Conservation (phyloP, 2,329 filamentous ascomycete species). For the Cylindrodendrum hubeiense region DNA sequence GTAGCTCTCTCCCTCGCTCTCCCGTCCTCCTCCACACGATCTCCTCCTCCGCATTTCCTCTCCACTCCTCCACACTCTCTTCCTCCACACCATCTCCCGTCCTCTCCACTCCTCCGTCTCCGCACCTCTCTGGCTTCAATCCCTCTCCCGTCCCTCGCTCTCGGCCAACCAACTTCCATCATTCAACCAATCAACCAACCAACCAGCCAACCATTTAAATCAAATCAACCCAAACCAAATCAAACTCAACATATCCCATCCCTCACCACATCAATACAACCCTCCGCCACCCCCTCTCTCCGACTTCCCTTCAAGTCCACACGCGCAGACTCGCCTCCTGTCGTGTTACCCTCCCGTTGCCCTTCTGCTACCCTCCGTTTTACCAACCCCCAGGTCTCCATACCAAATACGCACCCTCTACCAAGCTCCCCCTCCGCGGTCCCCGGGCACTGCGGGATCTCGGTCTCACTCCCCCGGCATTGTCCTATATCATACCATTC, state of each 20-base stretch:
- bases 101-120: not conserved
- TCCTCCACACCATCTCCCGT: not conserved
- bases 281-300: conserved; percentile 1
- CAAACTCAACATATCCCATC: too few relatives aligned
- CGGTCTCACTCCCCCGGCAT: conserved; percentile 12
- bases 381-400: conserved; percentile 5
- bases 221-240: not conserved
- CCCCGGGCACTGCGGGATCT: conserved; percentile 4
- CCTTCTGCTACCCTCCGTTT: not conserved
- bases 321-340: not conserved
- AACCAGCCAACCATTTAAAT: not conserved
- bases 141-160: not conserved
- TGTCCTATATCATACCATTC: conserved; percentile 4
- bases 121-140: not conserved
- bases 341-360: conserved; percentile 11
- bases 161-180: not conserved
- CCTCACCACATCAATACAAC: conserved; percentile 3
- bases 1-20: too few relatives aligned
- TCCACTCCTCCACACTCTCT: not conserved
- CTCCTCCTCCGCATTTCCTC: conserved; percentile 1
- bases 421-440: not conserved
- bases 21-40: too few relatives aligned
- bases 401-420: conserved; percentile 4
- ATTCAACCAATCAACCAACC: not conserved
- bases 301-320: conserved; percentile 3